phyloP scores from a whole-genome alignment of 768 basidiomycete genomes.

The Suillus americanus region DNA sequence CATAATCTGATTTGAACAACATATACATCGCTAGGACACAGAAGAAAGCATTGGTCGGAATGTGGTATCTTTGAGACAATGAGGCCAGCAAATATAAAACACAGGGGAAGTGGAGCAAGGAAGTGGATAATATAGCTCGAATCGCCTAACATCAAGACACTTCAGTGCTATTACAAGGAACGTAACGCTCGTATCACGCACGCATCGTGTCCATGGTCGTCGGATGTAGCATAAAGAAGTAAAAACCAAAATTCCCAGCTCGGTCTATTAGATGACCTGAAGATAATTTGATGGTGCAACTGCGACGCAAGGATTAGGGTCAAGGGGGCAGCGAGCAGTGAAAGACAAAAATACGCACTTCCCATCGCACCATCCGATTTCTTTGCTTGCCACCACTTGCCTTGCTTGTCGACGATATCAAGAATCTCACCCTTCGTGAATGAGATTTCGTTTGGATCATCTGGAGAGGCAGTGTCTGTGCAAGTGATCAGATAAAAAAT shows the following conservation, averaged over 20 bases:
- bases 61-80: conserved; percentile 30
- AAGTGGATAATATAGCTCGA: conserved; percentile 30
- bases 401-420: conserved; percentile 90
- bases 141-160: conserved; percentile 24
- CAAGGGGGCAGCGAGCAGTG: conserved; percentile 9
- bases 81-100: conserved; percentile 23
- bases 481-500: conserved; percentile 21
- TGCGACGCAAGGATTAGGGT: conserved; percentile 26
- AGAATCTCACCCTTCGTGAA: conserved; percentile 91
- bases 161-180: conserved; percentile 28
- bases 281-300: conserved; percentile 88
- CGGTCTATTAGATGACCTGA: conserved; percentile 60
- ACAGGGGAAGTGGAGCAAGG: conserved; percentile 13
- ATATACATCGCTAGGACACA: conserved; percentile 8
- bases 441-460: conserved; percentile 95
- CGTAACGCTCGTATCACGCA: conserved; percentile 32
- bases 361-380: conserved; percentile 74
- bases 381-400: conserved; percentile 91
- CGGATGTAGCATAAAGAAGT: conserved; percentile 12
- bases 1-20: conserved; percentile 2
- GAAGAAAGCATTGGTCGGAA: conserved; percentile 12
- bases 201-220: conserved; percentile 29
- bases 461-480: conserved; percentile 87
- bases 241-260: conserved; percentile 11
- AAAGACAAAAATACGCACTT: conserved; percentile 51